Base-by-base conservation (phyloP, 2,329 filamentous ascomycete species). In the Epichloe aotearoae region DNA sequence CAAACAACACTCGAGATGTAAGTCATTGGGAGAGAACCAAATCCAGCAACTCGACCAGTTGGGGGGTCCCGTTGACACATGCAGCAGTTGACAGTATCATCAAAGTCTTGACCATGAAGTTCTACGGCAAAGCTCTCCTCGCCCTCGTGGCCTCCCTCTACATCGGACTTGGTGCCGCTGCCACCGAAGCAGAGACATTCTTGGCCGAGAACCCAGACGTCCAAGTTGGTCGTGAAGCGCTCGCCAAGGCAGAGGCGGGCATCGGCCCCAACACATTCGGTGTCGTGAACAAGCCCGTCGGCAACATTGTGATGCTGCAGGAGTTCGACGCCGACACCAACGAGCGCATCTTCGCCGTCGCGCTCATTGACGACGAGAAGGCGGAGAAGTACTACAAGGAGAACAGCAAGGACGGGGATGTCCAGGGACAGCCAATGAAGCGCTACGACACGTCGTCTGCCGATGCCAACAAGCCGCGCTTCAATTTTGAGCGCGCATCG, bases 251-350 rank as follows among this genome's bases (percentile, higher is more conserved):
- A 20, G 46, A 50, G 36, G 50, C 49, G 10, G 36, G 44, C 2
- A 33, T 38, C 30, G 55, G 52, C 38, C 43, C 45, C 26, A 50
- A 55, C 40, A 56, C 55, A n/a, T 56, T 56, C 36, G 43, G 38
- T 20, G 37, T 55, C n/a, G 41, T 53, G 39, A 55, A 56, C 53
- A 55, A 56, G 48, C 55, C 55, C 5, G 38, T 51, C 11, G 23
- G 34, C 34, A 52, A 55, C 37, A 45, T 55, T 37, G 50, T 56
- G 15, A 10, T 56, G 38, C 36, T 53, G 17, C 55, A 56, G 44
- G 37, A 46, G 37, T 55, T 52, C 39, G 46, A 56, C 34, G 49
- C 53, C 15, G 53, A 56, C 33, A 56, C 55, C 8, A 44, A 50
- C 10, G 41, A 53, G 53, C 55, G 53, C 42, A 8, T 55, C 11